Conservation (phyloP, 2,329 filamentous ascomycete species). For the Cylindrodendrum hubeiense region DNA sequence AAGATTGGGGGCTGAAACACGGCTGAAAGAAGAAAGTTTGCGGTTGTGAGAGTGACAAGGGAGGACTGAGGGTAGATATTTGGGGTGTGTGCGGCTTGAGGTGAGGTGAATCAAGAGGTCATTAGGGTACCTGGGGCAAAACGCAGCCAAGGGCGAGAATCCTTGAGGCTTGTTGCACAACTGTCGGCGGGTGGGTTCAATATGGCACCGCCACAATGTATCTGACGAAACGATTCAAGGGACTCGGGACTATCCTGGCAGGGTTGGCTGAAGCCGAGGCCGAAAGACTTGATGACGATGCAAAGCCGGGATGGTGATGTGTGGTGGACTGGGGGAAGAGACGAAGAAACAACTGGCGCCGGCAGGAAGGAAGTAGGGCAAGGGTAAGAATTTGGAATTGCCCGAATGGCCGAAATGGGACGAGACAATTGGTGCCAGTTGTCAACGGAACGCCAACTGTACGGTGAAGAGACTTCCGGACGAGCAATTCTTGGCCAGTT, state of each 20-base stretch:
- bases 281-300: neutral
- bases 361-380: conserved; percentile 10
- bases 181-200: conserved; percentile 16
- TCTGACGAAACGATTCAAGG: conserved; percentile 4
- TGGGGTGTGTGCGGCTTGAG: neutral
- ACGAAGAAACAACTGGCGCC: neutral
- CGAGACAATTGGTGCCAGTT: conserved; percentile 26
- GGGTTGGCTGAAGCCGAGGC: neutral
- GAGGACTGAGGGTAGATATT: neutral
- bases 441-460: conserved; percentile 10
- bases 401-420: conserved; percentile 15
- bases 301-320: neutral
- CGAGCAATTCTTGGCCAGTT: conserved; percentile 8
- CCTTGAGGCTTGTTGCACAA: conserved; percentile 28
- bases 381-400: conserved; percentile 13
- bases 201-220: conserved; percentile 25
- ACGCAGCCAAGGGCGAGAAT: conserved; percentile 21
- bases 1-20: conserved; percentile 18
- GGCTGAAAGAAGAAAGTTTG: conserved; percentile 20
- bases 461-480: conserved; percentile 8
- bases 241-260: conserved; percentile 3
- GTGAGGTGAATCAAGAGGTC: conserved; percentile 11
- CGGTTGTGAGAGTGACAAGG: conserved; percentile 1
- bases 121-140: conserved; percentile 30
- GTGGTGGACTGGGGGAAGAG: neutral